These are phyloP conservation scores for Penicillium angulare DNA, from an alignment of 495 filamentous ascomycete species.

Conservation along the genomic window DNA sequence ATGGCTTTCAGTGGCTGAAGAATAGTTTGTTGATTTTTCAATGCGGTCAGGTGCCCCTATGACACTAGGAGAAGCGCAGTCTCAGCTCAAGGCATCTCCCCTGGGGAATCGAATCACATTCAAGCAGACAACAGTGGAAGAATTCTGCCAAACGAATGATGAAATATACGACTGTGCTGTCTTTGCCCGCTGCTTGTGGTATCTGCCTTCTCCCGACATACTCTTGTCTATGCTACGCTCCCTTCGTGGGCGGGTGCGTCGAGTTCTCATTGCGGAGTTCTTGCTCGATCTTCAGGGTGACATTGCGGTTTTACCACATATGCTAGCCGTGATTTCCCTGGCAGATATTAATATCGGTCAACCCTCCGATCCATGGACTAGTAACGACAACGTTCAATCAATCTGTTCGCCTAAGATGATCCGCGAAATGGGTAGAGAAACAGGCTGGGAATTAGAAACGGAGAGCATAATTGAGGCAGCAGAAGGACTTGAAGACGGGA, in stretches of 20 bases:
- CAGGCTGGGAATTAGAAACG: slow-evolving; percentile 30
- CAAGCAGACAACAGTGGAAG: background rate
- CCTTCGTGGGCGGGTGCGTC: background rate
- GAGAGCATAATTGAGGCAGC: slow-evolving; percentile 24
- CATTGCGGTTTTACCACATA: slow-evolving; percentile 19
- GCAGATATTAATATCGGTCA: slow-evolving; percentile 27
- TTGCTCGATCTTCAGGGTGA: slow-evolving; percentile 1
- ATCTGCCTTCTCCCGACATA: background rate
- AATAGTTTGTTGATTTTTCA: too few relatives aligned
- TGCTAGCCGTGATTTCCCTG: slow-evolving; percentile 24
- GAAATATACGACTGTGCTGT: slow-evolving; percentile 1
- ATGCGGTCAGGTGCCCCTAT: slow-evolving; percentile 25
- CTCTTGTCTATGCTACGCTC: background rate
- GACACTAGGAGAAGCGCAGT: slow-evolving; percentile 38
- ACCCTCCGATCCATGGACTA: background rate
- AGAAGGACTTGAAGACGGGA: slow-evolving; percentile 41
- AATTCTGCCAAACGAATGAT: background rate
- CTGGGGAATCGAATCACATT: slow-evolving; percentile 6
- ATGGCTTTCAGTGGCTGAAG: too few relatives aligned
- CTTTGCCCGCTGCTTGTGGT: background rate
- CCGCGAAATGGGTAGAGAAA: slow-evolving; percentile 24
- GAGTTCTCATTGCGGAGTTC: slow-evolving; percentile 8
- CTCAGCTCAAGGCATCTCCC: background rate
- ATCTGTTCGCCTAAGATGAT: slow-evolving; percentile 32
- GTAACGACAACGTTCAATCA: slow-evolving; percentile 45